Percentiles rank a stretch among this genome's conserved stretches.
Conservation (phyloP, 2,329 filamentous ascomycete species). For the Aspergillus aculeatus region DNA sequence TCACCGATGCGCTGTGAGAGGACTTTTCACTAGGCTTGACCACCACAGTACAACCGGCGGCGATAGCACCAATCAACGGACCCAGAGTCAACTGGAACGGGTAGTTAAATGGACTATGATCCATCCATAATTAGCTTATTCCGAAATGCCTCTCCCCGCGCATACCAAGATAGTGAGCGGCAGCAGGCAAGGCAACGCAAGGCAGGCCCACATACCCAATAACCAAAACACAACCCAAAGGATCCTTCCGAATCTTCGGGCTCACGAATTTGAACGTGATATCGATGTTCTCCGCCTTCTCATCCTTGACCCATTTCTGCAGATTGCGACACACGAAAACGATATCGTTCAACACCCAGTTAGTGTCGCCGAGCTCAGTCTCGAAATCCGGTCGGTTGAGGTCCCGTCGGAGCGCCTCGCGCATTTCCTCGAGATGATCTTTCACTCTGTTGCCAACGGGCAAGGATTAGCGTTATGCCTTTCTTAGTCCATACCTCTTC, state of each 20-base stretch:
- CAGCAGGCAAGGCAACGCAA: not conserved
- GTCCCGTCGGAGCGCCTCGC: constrained; percentile 74
- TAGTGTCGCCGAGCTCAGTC: constrained; percentile 69
- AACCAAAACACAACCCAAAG: constrained; percentile 76
- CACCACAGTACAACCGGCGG: constrained; percentile 84
- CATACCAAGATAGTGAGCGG: too few relatives aligned
- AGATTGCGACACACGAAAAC: constrained; percentile 75
- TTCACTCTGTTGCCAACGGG: constrained; percentile 51
- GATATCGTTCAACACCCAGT: constrained; percentile 78
- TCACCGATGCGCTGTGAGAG: constrained; percentile 70
- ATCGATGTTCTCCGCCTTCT: constrained; percentile 68
- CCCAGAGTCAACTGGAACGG: constrained; percentile 77
- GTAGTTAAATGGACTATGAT: constrained; percentile 77
- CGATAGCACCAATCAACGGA: constrained; percentile 84
- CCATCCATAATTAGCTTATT: not conserved
- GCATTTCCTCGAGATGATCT: constrained; percentile 71
- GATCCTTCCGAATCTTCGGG: constrained; percentile 81
- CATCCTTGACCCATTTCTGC: constrained; percentile 78
- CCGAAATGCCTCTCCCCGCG: not conserved
- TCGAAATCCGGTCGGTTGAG: constrained; percentile 77
- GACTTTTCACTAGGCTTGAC: constrained; percentile 88
- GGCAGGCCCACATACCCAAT: constrained; percentile 62
- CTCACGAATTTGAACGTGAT: constrained; percentile 67
- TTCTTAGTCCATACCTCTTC: not conserved
- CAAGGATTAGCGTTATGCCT: constrained; percentile 14